Percentiles rank a stretch among this genome's conserved stretches.
Conservation (phyloP, 352 stramenopile genomes). For the Achlya hypogyna region DNA sequence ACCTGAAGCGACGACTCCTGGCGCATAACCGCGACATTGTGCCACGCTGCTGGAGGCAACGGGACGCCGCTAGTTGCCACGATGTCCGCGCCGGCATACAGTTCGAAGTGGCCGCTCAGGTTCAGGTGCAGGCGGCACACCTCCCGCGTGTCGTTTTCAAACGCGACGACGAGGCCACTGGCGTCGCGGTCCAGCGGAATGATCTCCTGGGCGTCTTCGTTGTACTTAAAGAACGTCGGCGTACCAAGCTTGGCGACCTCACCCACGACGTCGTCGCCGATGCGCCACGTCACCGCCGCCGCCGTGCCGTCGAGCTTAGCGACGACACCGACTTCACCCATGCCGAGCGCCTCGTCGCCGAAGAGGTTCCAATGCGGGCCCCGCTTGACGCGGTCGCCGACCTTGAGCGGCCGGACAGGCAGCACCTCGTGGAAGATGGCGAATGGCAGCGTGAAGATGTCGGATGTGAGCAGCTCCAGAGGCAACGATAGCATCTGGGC, state of each 20-base stretch:
- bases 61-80: background rate
- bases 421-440: background rate
- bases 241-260: background rate
- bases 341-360: background rate
- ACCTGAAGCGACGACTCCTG: background rate
- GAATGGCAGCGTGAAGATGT: background rate
- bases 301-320: background rate
- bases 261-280: background rate
- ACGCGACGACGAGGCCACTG: conserved; percentile 26
- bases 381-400: background rate
- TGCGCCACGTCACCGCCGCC: background rate
- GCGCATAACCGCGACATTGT: background rate
- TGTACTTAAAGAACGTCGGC: background rate
- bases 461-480: background rate
- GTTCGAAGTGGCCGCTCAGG: background rate
- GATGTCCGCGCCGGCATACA: background rate
- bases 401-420: background rate
- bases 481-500: background rate
- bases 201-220: conserved; percentile 26
- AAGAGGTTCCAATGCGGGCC: background rate
- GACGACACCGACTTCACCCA: background rate
- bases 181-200: conserved; percentile 45
- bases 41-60: background rate
- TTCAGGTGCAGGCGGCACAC: background rate
- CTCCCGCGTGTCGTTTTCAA: background rate